Evolutionary conservation across 2,329 filamentous ascomycete genomes (phyloP).

Genomic region (Didymella pinodella): DNA sequence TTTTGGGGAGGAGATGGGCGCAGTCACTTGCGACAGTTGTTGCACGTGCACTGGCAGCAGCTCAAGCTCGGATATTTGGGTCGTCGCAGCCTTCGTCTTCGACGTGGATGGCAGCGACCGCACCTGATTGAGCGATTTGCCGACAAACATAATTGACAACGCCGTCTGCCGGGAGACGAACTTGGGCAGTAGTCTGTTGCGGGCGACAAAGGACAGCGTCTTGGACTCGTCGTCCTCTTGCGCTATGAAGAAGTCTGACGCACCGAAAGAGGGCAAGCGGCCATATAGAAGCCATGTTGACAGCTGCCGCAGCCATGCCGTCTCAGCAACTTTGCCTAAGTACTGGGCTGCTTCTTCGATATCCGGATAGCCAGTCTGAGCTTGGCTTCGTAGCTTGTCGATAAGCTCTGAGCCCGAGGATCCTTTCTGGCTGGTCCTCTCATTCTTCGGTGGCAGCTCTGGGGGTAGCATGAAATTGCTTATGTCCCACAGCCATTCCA

Average conservation of each 20-base stretch:
- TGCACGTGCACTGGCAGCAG: conserved; percentile 73
- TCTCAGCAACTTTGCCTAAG: conserved; percentile 80
- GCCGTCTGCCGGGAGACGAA: conserved; percentile 80
- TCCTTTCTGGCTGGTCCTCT: conserved; percentile 22
- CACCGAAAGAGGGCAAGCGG: conserved; percentile 77
- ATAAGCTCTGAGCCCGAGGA: conserved; percentile 79
- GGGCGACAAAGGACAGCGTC: conserved; percentile 40
- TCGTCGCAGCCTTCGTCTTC: conserved; percentile 37
- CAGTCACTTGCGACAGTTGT: conserved; percentile 71
- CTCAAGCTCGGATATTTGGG: conserved; percentile 59
- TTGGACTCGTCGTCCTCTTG: conserved; percentile 46
- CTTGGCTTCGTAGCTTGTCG: conserved; percentile 75
- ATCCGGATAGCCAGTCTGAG: conserved; percentile 88
- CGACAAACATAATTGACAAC: conserved; percentile 87
- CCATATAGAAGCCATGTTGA: conserved; percentile 93
- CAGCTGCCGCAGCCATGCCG: conserved; percentile 88
- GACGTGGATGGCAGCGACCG: conserved; percentile 54
- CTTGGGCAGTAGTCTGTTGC: conserved; percentile 70
- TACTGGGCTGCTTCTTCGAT: conserved; percentile 78
- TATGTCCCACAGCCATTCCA: conserved; percentile 86
- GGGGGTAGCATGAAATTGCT: conserved; percentile 70
- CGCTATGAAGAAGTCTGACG: conserved; percentile 84
- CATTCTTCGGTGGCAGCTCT: conserved; percentile 26
- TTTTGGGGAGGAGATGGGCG: conserved; percentile 75
- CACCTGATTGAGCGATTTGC: conserved; percentile 86